Base-by-base conservation (phyloP, 2,329 filamentous ascomycete species). In the Setomelanomma holmii region DNA sequence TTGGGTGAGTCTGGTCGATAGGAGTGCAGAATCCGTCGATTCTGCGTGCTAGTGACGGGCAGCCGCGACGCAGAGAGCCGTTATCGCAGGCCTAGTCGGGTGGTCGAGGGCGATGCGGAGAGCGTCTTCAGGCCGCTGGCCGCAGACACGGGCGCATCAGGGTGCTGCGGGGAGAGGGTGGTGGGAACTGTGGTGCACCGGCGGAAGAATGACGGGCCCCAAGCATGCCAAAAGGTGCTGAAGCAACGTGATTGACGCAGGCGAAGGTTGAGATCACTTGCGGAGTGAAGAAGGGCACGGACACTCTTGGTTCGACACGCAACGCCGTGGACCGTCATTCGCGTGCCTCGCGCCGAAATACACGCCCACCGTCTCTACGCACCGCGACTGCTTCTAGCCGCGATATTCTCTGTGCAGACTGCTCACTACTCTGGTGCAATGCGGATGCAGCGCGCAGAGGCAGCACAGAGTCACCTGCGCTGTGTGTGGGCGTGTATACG, bases 91-190 rank as follows among this genome's bases (percentile, higher is more conserved):
- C 55, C 55, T 52, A 44, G 49, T 54, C 56, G 49, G 51, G 58
- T 61, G 55, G 30, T 49, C 34, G 40, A 64, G 59, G 66, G 62
- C 58, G 58, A 52, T 55, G 68, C 61, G 58, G 65, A 61, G 60
- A 47, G 57, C 54, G 58, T 63, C 58, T 55, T 64, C 60, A 63
- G 55, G 63, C 58, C 54, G 60, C 58, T 38, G 60, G 22, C 36
- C 45, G 62, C 50, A 45, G 56, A 46, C 52, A 45, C 58, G 62
- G 58, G 53, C 52, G 56, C 51, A 30, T 22, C 42, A 40, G 53
- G 44, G 41, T 27, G 54, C 55, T 35, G 48, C 5, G 50, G 21
- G 40, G 21, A 38, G 39, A 44, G 40, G 48, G 20, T 40, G 45
- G 40, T 38, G 24, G 54, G 30, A 48, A 51, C 52, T 49, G 36